A percentile compares a stretch with the other conserved stretches of the same genome.
These are phyloP conservation scores for Fistulinella prunicolor DNA, from an alignment of 768 basidiomycete genomes.

Conservation along the genomic window DNA sequence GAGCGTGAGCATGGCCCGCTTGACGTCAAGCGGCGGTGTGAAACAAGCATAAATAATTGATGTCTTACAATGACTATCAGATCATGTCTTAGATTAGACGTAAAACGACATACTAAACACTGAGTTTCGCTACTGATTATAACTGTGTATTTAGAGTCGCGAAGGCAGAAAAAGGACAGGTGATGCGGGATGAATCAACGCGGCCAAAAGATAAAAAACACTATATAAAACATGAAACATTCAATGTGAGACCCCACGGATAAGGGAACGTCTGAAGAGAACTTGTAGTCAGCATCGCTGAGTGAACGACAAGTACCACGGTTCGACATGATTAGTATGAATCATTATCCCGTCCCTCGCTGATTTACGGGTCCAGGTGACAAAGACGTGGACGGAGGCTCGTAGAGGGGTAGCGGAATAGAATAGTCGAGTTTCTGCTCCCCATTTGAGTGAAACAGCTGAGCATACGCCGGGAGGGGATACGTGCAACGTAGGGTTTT, in stretches of 20 bases:
- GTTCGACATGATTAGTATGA: not conserved
- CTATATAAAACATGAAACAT: not conserved
- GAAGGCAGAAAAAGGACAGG: constrained; percentile 3
- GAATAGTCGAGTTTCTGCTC: constrained; percentile 68
- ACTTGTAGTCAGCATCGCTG: not conserved
- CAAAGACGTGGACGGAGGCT: constrained; percentile 33
- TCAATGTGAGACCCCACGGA: not conserved
- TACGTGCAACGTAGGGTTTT: constrained; percentile 23
- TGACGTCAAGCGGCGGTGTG: no score
- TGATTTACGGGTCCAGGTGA: constrained; percentile 1
- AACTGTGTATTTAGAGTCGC: not conserved
- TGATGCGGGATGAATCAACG: constrained; percentile 13
- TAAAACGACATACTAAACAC: not conserved
- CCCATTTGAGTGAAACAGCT: constrained; percentile 72
- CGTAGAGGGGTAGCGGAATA: constrained; percentile 62
- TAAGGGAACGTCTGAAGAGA: not conserved
- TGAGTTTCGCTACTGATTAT: not conserved
- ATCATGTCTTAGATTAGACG: no score
- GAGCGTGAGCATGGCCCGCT: no score
- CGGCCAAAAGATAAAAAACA: not conserved
- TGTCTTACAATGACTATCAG: no score
- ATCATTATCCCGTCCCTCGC: constrained; percentile 4
- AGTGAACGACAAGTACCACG: not conserved
- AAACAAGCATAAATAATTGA: no score
- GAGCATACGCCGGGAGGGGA: constrained; percentile 70